A percentile compares a stretch with the other conserved stretches of the same genome.
These are phyloP conservation scores for Xylariaceae sp. DNA, from an alignment of 2,329 filamentous ascomycete species.

Conservation along the genomic window DNA sequence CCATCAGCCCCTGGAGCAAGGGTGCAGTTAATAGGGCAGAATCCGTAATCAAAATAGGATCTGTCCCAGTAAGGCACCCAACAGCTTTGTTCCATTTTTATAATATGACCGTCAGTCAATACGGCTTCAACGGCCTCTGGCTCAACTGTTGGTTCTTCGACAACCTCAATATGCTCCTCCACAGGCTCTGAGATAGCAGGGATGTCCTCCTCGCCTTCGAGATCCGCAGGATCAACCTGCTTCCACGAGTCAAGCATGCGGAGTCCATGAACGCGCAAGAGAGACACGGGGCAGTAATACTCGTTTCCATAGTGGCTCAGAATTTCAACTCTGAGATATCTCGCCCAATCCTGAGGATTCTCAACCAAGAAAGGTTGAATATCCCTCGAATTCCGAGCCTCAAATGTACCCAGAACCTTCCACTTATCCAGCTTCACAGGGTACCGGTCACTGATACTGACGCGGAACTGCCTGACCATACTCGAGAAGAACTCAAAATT, in stretches of 20 bases:
- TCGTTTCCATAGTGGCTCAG: conserved; percentile 92
- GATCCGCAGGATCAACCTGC: conserved; percentile 64
- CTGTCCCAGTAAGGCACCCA: conserved; percentile 28
- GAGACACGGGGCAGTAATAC: conserved; percentile 89
- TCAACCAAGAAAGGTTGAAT: conserved; percentile 93
- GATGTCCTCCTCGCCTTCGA: conserved; percentile 52
- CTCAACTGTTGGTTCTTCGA: conserved; percentile 21
- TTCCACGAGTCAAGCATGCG: conserved; percentile 94
- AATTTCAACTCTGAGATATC: conserved; percentile 88
- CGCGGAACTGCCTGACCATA: conserved; percentile 84
- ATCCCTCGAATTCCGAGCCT: conserved; percentile 86
- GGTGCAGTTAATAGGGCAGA: conserved; percentile 18
- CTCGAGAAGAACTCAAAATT: conserved; percentile 99
- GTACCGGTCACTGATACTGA: conserved; percentile 92
- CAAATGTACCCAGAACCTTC: conserved; percentile 81
- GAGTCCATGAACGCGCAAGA: conserved; percentile 88
- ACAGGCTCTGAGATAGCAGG: conserved; percentile 30
- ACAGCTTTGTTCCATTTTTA: conserved; percentile 20
- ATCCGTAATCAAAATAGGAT: conserved; percentile 27
- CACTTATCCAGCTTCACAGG: conserved; percentile 89
- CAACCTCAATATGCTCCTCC: conserved; percentile 27
- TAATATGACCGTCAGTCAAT: conserved; percentile 21
- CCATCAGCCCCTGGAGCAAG: conserved; percentile 14
- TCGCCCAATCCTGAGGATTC: conserved; percentile 91
- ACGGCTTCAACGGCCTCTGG: conserved; percentile 22